Conservation (phyloP, 108 stramenopile genomes). For the Schizochytrium sp. region DNA sequence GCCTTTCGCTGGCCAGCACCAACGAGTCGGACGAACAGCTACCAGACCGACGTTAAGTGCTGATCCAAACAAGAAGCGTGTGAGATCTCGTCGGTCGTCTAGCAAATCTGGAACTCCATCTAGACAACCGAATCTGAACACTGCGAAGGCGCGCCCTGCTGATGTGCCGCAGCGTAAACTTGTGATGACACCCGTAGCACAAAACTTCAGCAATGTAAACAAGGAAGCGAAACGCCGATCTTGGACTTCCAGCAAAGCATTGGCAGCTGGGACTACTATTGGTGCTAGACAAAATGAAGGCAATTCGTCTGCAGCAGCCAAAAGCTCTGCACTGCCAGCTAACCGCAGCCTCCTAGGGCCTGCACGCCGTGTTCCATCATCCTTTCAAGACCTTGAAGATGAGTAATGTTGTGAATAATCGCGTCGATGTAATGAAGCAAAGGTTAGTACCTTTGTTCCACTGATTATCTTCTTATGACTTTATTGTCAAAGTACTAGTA, state of each 20-base stretch:
- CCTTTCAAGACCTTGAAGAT: background rate
- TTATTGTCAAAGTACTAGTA: no score
- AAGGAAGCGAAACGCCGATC: background rate
- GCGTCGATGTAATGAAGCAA: no score
- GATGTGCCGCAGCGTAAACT: background rate
- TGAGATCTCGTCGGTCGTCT: background rate
- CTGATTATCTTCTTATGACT: no score
- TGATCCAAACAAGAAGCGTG: background rate
- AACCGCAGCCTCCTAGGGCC: background rate
- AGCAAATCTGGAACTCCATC: no score
- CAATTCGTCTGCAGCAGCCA: background rate
- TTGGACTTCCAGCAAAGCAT: background rate
- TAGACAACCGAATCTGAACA: no score
- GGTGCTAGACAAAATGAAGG: background rate
- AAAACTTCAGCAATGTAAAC: background rate
- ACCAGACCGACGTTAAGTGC: background rate
- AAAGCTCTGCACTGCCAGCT: background rate
- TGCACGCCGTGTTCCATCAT: background rate
- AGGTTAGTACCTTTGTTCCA: no score
- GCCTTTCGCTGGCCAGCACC: no score
- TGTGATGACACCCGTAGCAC: background rate
- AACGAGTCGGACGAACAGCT: no score
- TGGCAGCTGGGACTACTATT: background rate
- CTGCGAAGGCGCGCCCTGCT: no score
- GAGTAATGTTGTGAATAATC: no score